Conservation (phyloP, 2,329 filamentous ascomycete genomes). For the Cladosporium sp. region DNA sequence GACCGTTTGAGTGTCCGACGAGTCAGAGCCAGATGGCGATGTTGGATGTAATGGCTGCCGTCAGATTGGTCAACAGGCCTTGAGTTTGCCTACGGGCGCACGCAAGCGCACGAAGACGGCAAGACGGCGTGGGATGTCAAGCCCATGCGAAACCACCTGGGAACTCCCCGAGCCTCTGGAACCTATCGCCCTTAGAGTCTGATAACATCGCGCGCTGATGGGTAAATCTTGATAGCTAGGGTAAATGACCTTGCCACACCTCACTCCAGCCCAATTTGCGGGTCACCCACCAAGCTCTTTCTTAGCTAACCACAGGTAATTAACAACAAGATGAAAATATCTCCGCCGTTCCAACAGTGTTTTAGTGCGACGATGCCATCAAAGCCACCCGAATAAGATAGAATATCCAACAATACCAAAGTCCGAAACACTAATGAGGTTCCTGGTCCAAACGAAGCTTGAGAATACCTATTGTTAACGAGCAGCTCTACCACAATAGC, state of each 20-base stretch:
- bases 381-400: background rate
- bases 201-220: background rate
- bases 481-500: background rate
- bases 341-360: background rate
- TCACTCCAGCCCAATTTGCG: background rate
- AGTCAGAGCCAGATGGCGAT: conserved; percentile 35
- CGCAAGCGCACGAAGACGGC: background rate
- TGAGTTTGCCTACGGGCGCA: background rate
- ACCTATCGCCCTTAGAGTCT: background rate
- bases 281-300: background rate
- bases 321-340: background rate
- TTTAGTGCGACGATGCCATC: background rate
- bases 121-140: background rate
- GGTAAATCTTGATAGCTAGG: background rate
- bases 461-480: background rate
- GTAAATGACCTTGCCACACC: background rate
- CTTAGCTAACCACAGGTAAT: background rate
- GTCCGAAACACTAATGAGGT: background rate
- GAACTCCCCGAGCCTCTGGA: background rate
- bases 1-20: conserved; percentile 33
- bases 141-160: background rate
- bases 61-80: conserved; percentile 28
- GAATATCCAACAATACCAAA: background rate
- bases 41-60: conserved; percentile 36
- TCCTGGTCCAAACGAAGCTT: background rate